phyloP scores from a whole-genome alignment of 495 filamentous ascomycete species.

The Penicillium malachiteum region DNA sequence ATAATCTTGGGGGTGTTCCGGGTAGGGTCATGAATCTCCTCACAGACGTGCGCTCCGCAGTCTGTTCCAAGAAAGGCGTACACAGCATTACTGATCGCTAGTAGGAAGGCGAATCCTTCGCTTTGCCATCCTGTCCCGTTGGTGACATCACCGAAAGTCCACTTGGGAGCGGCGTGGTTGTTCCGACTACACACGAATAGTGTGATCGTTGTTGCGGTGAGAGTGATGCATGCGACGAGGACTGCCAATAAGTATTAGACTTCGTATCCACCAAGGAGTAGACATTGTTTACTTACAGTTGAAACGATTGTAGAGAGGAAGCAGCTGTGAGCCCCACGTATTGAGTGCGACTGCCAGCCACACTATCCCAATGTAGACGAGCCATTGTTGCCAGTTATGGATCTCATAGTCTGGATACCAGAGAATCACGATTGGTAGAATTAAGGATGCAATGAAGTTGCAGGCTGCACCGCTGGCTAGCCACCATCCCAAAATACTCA shows the following conservation, averaged over 20 bases:
- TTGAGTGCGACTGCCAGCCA: slow-evolving; percentile 8
- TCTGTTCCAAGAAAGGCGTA: slow-evolving; percentile 12
- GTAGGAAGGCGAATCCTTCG: slow-evolving; percentile 9
- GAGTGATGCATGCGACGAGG: slow-evolving; percentile 5
- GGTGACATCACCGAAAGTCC: slow-evolving; percentile 3
- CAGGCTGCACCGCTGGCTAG: slow-evolving; percentile 4
- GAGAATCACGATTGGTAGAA: slow-evolving; percentile 4
- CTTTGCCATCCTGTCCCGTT: slow-evolving; percentile 10
- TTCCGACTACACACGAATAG: slow-evolving; percentile 8
- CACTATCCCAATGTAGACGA: slow-evolving; percentile 7
- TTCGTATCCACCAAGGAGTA: too few relatives aligned
- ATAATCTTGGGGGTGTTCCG: slow-evolving; percentile 10
- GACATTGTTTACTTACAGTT: slow-evolving; percentile 1
- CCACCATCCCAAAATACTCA: slow-evolving; percentile 15
- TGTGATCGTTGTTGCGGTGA: slow-evolving; percentile 8
- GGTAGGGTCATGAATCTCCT: slow-evolving; percentile 8
- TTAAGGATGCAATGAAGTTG: slow-evolving; percentile 10
- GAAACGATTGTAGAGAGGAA: slow-evolving; percentile 10
- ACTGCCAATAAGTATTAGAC: too few relatives aligned
- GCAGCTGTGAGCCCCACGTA: slow-evolving; percentile 6
- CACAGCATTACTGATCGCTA: slow-evolving; percentile 6
- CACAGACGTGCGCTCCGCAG: slow-evolving; percentile 9
- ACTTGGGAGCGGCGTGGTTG: slow-evolving; percentile 1
- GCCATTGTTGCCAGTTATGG: slow-evolving; percentile 11
- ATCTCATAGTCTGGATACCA: slow-evolving; percentile 12